Evolutionary conservation across 2,329 filamentous ascomycete genomes (phyloP).

Genomic region (Aotearoamyces nothofagi): DNA sequence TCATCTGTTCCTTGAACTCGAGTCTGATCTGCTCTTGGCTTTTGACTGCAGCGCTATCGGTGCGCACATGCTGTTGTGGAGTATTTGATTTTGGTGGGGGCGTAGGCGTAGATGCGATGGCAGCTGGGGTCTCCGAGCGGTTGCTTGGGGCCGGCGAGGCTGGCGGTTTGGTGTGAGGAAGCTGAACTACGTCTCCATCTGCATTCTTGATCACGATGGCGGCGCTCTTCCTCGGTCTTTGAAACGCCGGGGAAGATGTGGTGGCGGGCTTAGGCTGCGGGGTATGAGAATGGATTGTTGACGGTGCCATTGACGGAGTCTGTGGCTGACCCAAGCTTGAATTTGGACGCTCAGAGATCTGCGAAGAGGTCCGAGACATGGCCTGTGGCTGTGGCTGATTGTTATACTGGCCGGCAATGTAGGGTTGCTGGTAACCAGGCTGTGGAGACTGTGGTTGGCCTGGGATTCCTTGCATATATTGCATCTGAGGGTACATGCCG

Average conservation of each 20-base stretch:
- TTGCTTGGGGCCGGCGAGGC: constrained; percentile 38
- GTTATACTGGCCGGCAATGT: constrained; percentile 20
- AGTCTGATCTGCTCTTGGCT: constrained; percentile 68
- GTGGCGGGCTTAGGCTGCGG: constrained; percentile 33
- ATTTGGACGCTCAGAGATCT: constrained; percentile 52
- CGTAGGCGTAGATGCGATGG: constrained; percentile 61
- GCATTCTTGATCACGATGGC: constrained; percentile 76
- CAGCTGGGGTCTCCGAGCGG: constrained; percentile 39
- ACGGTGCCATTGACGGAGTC: constrained; percentile 17
- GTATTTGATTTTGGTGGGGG: constrained; percentile 65
- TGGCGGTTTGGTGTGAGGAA: constrained; percentile 49
- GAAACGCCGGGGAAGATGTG: constrained; percentile 22
- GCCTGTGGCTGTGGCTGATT: constrained; percentile 41
- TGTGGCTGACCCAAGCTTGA: constrained; percentile 21
- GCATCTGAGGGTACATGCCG: constrained; percentile 28
- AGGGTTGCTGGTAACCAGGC: constrained; percentile 26
- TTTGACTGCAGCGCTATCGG: constrained; percentile 58
- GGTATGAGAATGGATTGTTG: constrained; percentile 33
- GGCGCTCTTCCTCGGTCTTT: constrained; percentile 40
- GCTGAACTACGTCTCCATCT: constrained; percentile 62
- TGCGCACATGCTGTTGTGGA: constrained; percentile 45
- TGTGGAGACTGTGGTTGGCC: constrained; percentile 29
- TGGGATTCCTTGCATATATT: constrained; percentile 35
- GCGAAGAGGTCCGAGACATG: constrained; percentile 76
- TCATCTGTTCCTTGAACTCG: constrained; percentile 50